Evolutionary conservation across 805 yeast species (phyloP), one percentile per base, ranked within the genome.

Genomic region (Brettanomyces nanus): DNA sequence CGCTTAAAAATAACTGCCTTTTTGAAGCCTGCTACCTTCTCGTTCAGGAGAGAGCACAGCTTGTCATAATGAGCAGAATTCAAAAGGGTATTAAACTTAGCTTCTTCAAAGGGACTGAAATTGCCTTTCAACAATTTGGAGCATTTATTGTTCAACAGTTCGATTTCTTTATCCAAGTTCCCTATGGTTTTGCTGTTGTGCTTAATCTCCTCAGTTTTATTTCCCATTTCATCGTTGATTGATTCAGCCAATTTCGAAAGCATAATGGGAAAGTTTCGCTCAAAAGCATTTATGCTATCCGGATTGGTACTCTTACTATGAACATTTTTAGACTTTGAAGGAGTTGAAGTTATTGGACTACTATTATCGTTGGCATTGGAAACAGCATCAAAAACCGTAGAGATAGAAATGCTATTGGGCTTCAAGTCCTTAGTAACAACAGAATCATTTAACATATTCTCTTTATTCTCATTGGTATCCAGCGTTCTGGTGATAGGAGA

Each of bases 151-250:
- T 47, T 30, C 46, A 54, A 32, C 1, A 53, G 48, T 11, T 63
- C 59, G 13, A 67, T 59, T 21, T 70, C 71, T 23, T 60, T 49
- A 32, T 64, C 61, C 42, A 73, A 53, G 23, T 60, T 65, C 15
- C 54, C 55, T 14, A 71, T 51, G 15, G 75, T 60, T 27, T 57
- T 52, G 15, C 64, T 54, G 18, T 73, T 75, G 47, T 76, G 76
- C 19, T 59, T 59, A 27, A 67, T 55, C 41, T 76, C 80, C 17
- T 70, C 63, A 31, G 73, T 75, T 54, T 78, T 77, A 34, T 67
- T 68, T 7, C 43, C 43, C 13, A 62, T 31, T 31, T 57, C 62
- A 11, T 37, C 43, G 11, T 38, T 47, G 32, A 56, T 47, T 2
- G 55, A 42, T 6, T 45, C 49, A 32, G 45, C 49, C 21, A 58